Conservation (phyloP, 495 filamentous ascomycete species). For the Cercophora sp. region DNA sequence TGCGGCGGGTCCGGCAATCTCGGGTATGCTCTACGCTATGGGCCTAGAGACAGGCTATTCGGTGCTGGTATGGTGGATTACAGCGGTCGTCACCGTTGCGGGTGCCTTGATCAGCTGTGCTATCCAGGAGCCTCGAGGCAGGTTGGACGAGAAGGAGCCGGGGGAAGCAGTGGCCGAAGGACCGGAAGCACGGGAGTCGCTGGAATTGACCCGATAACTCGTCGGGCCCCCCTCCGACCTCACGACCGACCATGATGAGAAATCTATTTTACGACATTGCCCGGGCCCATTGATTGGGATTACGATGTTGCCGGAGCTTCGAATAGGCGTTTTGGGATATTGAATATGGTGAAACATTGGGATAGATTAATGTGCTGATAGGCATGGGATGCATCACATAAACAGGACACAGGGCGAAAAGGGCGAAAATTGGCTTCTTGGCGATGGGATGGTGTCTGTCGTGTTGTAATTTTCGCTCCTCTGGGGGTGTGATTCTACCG, state of each 20-base stretch:
- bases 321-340: background rate
- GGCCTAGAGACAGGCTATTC: slow-evolving; percentile 77
- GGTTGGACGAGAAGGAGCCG: slow-evolving; percentile 33
- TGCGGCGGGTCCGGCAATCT: slow-evolving; percentile 82
- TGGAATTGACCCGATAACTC: background rate
- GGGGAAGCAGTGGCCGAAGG: slow-evolving; percentile 8
- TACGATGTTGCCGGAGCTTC: background rate
- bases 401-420: background rate
- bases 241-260: too few species aligned
- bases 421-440: background rate
- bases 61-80: slow-evolving; percentile 89
- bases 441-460: background rate
- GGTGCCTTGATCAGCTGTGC: slow-evolving; percentile 57
- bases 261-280: too few species aligned
- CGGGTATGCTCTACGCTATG: slow-evolving; percentile 75
- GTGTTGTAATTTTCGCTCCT: background rate
- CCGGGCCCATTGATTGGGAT: too few species aligned
- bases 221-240: background rate
- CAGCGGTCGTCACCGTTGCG: slow-evolving; percentile 66
- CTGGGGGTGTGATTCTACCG: too few species aligned
- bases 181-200: background rate
- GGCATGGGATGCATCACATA: slow-evolving; percentile 2
- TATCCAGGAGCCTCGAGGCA: slow-evolving; percentile 43
- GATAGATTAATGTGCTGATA: slow-evolving; percentile 8
- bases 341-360: background rate